Evolutionary conservation across 164 flowering plant genomes (phyloP).

Genomic region (Amborella trichopoda): DNA sequence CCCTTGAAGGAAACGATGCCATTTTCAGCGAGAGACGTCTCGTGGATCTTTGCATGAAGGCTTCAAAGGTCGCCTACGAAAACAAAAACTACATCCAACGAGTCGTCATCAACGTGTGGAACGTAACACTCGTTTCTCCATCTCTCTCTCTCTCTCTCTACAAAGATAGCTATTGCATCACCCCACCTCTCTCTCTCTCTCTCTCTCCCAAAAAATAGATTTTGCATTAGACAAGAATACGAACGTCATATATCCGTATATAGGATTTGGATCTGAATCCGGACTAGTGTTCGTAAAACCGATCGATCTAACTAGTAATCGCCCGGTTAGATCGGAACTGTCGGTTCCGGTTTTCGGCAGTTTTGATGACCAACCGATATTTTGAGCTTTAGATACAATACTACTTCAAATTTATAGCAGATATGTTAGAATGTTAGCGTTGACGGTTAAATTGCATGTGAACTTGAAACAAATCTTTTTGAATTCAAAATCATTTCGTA

Average conservation of each 20-base stretch:
- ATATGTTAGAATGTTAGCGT: neutral
- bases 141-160: neutral
- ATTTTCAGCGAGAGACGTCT: neutral
- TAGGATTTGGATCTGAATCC: neutral
- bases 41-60: conserved; percentile 26
- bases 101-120: conserved; percentile 22
- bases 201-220: no score
- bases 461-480: no score
- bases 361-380: no score
- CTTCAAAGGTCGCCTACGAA: conserved; percentile 38
- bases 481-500: no score
- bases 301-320: no score
- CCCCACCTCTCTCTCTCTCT: no score
- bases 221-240: neutral
- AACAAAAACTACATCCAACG: conserved; percentile 17
- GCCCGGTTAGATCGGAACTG: no score
- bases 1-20: neutral
- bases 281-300: no score
- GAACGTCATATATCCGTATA: neutral
- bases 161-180: neutral
- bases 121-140: no score
- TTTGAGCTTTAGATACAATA: no score
- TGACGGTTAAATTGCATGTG: neutral
- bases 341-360: no score
- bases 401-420: no score